Evolutionary conservation across 2,329 filamentous ascomycete genomes (phyloP).

Genomic region (Hypoxylon sp.): DNA sequence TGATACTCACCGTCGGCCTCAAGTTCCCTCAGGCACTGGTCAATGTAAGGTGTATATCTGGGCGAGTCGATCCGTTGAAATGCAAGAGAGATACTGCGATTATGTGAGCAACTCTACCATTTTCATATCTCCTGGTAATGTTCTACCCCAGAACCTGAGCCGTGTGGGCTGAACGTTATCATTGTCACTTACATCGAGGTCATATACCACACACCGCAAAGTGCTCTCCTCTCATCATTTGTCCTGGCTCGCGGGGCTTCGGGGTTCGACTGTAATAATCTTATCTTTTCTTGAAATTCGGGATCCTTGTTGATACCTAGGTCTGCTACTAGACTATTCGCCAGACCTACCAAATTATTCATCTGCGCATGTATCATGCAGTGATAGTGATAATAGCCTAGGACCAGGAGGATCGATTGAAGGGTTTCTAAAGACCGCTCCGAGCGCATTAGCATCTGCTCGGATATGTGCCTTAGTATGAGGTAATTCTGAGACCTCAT

Average conservation of each 20-base stretch:
- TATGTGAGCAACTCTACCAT: neutral
- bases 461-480: constrained; percentile 62
- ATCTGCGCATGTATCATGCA: constrained; percentile 68
- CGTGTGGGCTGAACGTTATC: neutral
- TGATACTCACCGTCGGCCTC: constrained; percentile 61
- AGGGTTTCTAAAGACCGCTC: constrained; percentile 66
- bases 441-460: constrained; percentile 65
- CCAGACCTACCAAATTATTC: constrained; percentile 65
- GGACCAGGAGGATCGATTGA: constrained; percentile 64
- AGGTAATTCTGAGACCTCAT: constrained; percentile 67
- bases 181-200: constrained; percentile 63
- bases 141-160: neutral
- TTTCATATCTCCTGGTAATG: neutral
- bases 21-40: constrained; percentile 65
- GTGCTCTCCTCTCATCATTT: constrained; percentile 66
- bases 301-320: constrained; percentile 62
- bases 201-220: constrained; percentile 69
- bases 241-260: constrained; percentile 59
- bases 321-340: constrained; percentile 63
- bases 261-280: constrained; percentile 60
- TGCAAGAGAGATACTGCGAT: constrained; percentile 58
- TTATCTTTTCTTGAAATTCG: constrained; percentile 59
- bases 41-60: constrained; percentile 67
- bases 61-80: constrained; percentile 64
- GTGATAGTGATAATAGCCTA: constrained; percentile 69